Conservation (phyloP, 306 rosid species). For the Acmispon strigosus region DNA sequence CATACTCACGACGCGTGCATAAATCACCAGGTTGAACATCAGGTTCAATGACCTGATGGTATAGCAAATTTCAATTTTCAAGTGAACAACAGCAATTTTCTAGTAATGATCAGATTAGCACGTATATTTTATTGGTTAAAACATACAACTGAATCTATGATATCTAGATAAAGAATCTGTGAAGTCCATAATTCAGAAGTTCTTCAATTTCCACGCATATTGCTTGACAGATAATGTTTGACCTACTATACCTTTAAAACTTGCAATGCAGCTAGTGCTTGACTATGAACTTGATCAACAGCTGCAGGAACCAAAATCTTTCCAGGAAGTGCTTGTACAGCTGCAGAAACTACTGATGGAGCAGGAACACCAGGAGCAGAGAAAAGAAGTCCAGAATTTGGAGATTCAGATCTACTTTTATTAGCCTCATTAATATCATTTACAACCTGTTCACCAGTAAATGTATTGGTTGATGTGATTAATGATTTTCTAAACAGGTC, state of each 20-base stretch:
- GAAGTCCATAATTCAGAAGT: neutral
- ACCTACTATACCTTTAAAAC: slow-evolving; percentile 47
- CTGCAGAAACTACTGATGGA: slow-evolving; percentile 67
- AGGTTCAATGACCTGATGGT: slow-evolving; percentile 59
- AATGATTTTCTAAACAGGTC: slow-evolving; percentile 18
- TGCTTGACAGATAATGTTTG: neutral
- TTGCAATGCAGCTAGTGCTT: slow-evolving; percentile 70
- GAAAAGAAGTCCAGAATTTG: slow-evolving; percentile 40
- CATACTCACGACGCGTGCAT: slow-evolving; percentile 36
- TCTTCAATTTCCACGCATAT: neutral
- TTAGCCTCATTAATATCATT: slow-evolving; percentile 19
- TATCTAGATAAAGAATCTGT: neutral
- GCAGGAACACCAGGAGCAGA: slow-evolving; percentile 78
- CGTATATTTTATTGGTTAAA: neutral
- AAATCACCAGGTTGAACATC: slow-evolving; percentile 55
- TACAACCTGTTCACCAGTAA: slow-evolving; percentile 22
- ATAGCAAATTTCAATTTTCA: neutral
- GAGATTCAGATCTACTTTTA: slow-evolving; percentile 38
- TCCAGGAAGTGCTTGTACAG: slow-evolving; percentile 59
- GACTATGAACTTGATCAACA: slow-evolving; percentile 77
- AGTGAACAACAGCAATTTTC: neutral
- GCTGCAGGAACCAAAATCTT: slow-evolving; percentile 74
- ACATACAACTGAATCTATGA: neutral
- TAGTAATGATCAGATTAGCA: neutral
- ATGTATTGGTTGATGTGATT: slow-evolving; percentile 15